phyloP scores from a whole-genome alignment of 2,329 filamentous ascomycete species.

The Fusarium sulawesiense region DNA sequence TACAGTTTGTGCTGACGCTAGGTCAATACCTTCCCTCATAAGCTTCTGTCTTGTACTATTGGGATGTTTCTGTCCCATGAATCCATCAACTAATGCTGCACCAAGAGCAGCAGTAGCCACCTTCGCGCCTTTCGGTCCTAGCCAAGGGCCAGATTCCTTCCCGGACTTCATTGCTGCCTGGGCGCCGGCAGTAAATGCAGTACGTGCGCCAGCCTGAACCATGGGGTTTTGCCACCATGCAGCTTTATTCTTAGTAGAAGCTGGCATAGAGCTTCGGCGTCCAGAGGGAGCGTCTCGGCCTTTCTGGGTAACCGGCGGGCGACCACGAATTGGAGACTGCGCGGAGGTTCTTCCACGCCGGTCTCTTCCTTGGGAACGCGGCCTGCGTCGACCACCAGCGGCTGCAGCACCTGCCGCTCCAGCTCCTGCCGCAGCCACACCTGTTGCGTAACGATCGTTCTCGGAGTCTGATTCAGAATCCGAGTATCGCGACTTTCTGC shows the following conservation, averaged over 20 bases:
- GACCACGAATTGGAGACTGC: conserved; percentile 40
- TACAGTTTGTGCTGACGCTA: conserved; percentile 36
- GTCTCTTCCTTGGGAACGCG: conserved; percentile 42
- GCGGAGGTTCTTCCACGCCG: conserved; percentile 18
- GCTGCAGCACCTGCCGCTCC: conserved; percentile 19
- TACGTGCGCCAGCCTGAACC: conserved; percentile 57
- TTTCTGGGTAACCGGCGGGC: conserved; percentile 37
- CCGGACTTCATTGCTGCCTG: conserved; percentile 61
- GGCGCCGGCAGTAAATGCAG: conserved; percentile 61
- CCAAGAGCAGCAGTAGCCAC: conserved; percentile 62
- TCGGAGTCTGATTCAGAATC: conserved; percentile 37
- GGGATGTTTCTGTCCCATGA: conserved; percentile 53
- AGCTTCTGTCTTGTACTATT: conserved; percentile 43
- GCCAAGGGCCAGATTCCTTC: conserved; percentile 59
- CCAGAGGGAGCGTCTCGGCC: conserved; percentile 29
- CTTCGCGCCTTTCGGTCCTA: conserved; percentile 61
- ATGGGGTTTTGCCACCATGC: conserved; percentile 55
- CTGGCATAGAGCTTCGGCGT: conserved; percentile 52
- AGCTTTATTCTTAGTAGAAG: conserved; percentile 38
- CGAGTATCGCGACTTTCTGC: conserved; percentile 20
- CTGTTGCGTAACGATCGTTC: conserved; percentile 24
- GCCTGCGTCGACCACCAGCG: conserved; percentile 30
- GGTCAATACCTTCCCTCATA: conserved; percentile 43
- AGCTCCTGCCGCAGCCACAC: conserved; percentile 10
- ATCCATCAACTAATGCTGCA: conserved; percentile 61